phyloP scores from a whole-genome alignment of 2,329 filamentous ascomycete genomes.

The Clonostachys chloroleuca region DNA sequence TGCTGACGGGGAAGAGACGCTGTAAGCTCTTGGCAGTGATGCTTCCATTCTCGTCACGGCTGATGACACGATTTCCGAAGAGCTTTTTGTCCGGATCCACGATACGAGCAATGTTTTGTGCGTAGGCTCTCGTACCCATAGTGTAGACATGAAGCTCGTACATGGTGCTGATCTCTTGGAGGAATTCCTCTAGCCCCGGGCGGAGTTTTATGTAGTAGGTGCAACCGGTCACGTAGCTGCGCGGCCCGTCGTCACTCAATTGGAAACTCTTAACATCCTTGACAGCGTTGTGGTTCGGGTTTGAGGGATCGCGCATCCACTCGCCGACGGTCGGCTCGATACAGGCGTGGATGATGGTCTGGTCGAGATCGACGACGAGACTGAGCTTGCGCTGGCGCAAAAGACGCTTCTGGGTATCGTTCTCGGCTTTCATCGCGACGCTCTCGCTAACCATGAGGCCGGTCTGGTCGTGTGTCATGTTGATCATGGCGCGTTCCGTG shows the following conservation, averaged over 20 bases:
- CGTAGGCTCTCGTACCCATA: slow-evolving; percentile 98
- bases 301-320: slow-evolving; percentile 84
- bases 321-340: slow-evolving; percentile 95
- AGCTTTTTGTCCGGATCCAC: slow-evolving; percentile 86
- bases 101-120: slow-evolving; percentile 84
- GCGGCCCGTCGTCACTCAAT: slow-evolving; percentile 77
- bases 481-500: slow-evolving; percentile 83
- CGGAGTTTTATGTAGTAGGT: slow-evolving; percentile 99
- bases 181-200: slow-evolving; percentile 77
- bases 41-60: slow-evolving; percentile 93
- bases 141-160: slow-evolving; percentile 99
- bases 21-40: slow-evolving; percentile 87
- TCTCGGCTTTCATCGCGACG: slow-evolving; percentile 78
- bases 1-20: slow-evolving; percentile 90
- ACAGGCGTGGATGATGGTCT: slow-evolving; percentile 97
- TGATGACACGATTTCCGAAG: slow-evolving; percentile 93
- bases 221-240: slow-evolving; percentile 64
- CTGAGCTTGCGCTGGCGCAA: slow-evolving; percentile 80
- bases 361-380: slow-evolving; percentile 93
- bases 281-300: slow-evolving; percentile 87
- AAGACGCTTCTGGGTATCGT: slow-evolving; percentile 79
- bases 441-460: slow-evolving; percentile 78
- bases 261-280: slow-evolving; percentile 88
- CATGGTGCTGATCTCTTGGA: slow-evolving; percentile 70
- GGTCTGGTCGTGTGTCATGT: slow-evolving; percentile 91